phyloP scores from a whole-genome alignment of 805 yeast genomes.

The Nakazawaea holstii region DNA sequence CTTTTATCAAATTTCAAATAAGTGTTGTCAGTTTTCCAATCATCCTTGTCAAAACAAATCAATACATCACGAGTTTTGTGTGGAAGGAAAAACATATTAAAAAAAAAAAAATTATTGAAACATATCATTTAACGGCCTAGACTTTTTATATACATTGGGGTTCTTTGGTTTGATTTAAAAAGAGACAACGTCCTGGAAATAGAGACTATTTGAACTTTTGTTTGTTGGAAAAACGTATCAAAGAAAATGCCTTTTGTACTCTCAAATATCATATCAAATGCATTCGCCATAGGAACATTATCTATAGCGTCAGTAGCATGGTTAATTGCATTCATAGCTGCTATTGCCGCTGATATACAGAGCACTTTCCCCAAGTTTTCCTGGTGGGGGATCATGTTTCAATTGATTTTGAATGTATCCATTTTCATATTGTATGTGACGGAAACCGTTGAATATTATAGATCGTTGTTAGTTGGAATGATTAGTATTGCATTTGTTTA shows the following conservation, averaged over 20 bases:
- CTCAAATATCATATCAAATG: conserved; percentile 67
- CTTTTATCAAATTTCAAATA: no score
- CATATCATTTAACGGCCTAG: no score
- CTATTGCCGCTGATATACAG: conserved; percentile 48
- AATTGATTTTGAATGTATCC: conserved; percentile 53
- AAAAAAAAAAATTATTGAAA: no score
- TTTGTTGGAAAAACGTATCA: neutral
- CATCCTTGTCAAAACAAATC: no score
- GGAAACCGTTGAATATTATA: conserved; percentile 66
- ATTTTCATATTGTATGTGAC: conserved; percentile 48
- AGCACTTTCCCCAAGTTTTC: conserved; percentile 70
- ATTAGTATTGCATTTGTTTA: conserved; percentile 75
- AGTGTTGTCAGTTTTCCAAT: no score
- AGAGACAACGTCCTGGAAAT: no score
- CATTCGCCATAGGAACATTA: conserved; percentile 80
- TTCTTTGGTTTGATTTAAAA: no score
- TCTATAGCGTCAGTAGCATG: conserved; percentile 74
- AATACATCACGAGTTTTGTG: no score
- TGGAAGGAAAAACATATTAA: no score
- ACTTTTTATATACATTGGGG: no score
- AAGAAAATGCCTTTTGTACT: conserved; percentile 8
- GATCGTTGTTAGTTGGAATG: conserved; percentile 49
- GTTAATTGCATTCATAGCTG: conserved; percentile 86
- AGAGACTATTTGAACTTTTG: no score
- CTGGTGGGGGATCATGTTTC: conserved; percentile 95